Evolutionary conservation across 2,329 filamentous ascomycete genomes (phyloP).

Genomic region (Colletotrichum higginsianum): DNA sequence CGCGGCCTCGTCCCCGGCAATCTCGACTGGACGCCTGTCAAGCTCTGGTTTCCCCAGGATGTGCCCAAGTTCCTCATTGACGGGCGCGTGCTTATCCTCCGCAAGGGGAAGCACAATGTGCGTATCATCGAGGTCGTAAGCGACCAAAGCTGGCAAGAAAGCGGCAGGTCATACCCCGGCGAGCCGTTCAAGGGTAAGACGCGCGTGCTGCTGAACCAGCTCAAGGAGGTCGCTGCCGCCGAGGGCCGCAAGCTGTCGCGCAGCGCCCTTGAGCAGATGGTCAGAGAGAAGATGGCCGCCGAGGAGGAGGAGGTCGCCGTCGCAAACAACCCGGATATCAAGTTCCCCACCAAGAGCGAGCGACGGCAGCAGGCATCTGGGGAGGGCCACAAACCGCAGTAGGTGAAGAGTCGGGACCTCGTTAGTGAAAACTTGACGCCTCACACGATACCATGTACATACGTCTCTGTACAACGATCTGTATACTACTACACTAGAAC

Average conservation of each 20-base stretch:
- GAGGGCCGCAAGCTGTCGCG: conserved; percentile 49
- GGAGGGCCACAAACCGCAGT: conserved; percentile 23
- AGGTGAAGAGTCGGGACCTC: not conserved
- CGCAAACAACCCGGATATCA: conserved; percentile 59
- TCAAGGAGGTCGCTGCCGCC: conserved; percentile 54
- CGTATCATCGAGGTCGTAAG: conserved; percentile 72
- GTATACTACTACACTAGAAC: conserved; percentile 36
- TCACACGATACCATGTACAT: conserved; percentile 38
- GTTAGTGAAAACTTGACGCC: not conserved
- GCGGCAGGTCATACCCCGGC: conserved; percentile 68
- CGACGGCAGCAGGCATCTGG: conserved; percentile 22
- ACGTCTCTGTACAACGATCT: conserved; percentile 32
- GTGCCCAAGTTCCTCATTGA: conserved; percentile 74
- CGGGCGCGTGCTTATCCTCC: conserved; percentile 70
- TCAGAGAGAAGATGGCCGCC: conserved; percentile 46
- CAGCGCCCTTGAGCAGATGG: conserved; percentile 48
- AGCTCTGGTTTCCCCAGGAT: conserved; percentile 70
- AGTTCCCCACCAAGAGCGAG: conserved; percentile 51
- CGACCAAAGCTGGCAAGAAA: conserved; percentile 67
- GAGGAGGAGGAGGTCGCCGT: conserved; percentile 48
- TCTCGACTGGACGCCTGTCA: conserved; percentile 74
- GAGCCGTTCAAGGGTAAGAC: conserved; percentile 65
- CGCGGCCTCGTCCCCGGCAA: conserved; percentile 63
- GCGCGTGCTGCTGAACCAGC: conserved; percentile 58
- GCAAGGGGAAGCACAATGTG: conserved; percentile 75